phyloP scores from a whole-genome alignment of 176 grass and related monocot genomes.

The Ensete glaucum region DNA sequence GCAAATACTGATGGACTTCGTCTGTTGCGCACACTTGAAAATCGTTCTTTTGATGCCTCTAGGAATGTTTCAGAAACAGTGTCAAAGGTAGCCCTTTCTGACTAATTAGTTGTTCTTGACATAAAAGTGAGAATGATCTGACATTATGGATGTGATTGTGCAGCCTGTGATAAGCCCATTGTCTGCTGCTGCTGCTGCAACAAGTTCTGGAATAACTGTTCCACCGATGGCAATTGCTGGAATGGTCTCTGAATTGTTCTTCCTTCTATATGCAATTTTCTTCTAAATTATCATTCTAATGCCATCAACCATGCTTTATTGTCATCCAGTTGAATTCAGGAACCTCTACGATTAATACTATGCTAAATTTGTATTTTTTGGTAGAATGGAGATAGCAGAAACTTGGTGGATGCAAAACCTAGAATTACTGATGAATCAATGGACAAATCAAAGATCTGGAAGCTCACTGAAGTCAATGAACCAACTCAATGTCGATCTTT shows the following conservation, averaged over 20 bases:
- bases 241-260: conserved; percentile 44
- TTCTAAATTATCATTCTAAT: background rate
- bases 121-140: background rate
- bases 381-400: conserved; percentile 89
- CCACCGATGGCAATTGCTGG: conserved; percentile 48
- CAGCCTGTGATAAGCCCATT: conserved; percentile 87
- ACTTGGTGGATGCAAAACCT: conserved; percentile 83
- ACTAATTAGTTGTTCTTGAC: background rate
- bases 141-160: conserved; percentile 16
- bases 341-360: conserved; percentile 14
- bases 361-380: conserved; percentile 6
- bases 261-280: background rate
- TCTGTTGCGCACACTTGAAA: conserved; percentile 69
- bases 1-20: conserved; percentile 86
- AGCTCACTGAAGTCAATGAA: conserved; percentile 88
- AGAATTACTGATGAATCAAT: conserved; percentile 75
- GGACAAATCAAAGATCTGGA: conserved; percentile 95
- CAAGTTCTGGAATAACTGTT: conserved; percentile 53
- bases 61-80: conserved; percentile 60
- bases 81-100: conserved; percentile 51
- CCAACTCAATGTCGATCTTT: conserved; percentile 81
- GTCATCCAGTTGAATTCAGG: background rate
- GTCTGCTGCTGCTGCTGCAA: conserved; percentile 53
- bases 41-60: conserved; percentile 84
- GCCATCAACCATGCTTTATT: background rate